These are phyloP conservation scores for Irpex sp. DNA, from an alignment of 1,284 basidiomycete genomes.

Conservation along the genomic window DNA sequence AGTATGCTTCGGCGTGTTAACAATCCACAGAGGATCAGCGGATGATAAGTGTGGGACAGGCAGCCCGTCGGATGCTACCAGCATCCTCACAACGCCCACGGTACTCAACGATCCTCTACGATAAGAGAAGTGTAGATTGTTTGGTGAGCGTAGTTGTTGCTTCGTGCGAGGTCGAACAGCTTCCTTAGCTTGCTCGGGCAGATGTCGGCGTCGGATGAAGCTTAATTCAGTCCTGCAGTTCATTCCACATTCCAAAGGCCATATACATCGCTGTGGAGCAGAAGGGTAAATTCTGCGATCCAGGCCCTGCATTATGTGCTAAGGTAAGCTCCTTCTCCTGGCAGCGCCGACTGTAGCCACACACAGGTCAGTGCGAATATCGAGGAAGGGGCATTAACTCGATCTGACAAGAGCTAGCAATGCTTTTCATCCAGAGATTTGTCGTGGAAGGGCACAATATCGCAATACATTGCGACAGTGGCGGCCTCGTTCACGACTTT, in stretches of 20 bases:
- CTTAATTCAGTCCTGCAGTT: not conserved
- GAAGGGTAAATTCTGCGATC: not conserved
- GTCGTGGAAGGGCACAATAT: not conserved
- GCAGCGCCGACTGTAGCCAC: too few species aligned
- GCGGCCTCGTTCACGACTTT: not conserved
- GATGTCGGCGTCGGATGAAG: not conserved
- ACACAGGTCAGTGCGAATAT: too few species aligned
- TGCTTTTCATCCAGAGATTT: not conserved
- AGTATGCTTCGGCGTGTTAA: not conserved
- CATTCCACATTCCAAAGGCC: not conserved
- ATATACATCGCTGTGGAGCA: not conserved
- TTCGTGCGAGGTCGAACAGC: not conserved
- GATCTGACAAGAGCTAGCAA: not conserved
- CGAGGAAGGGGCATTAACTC: too few species aligned
- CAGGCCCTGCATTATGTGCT: not conserved
- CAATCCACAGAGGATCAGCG: not conserved
- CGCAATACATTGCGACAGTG: not conserved
- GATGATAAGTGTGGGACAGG: not conserved
- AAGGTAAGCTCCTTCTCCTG: too few species aligned
- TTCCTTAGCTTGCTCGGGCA: not conserved
- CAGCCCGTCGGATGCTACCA: not conserved
- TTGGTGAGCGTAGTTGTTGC: not conserved
- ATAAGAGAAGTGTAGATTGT: not conserved
- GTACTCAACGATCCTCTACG: not conserved
- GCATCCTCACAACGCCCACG: not conserved